Conservation (phyloP, 768 basidiomycete genomes). For the Phaeotremella skinneri region DNA sequence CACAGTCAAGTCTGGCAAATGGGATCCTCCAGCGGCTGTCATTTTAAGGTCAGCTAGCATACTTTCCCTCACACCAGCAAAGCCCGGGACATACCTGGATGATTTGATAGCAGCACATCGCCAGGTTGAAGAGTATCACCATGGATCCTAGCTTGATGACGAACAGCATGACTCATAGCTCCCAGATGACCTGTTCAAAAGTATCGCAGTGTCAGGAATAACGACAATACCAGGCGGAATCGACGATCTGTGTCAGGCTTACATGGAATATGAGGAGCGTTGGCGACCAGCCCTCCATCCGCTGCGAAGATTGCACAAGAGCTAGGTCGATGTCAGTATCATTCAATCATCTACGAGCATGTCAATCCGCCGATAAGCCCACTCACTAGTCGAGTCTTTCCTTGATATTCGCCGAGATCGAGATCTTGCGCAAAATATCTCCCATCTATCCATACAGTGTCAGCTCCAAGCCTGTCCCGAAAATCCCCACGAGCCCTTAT, state of each 20-base stretch:
- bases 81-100: conserved; percentile 16
- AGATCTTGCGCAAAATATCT: conserved; percentile 80
- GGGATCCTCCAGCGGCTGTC: conserved; percentile 52
- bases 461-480: not conserved
- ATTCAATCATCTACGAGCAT: not conserved
- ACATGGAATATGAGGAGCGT: conserved; percentile 59
- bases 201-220: not conserved
- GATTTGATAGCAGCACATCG: conserved; percentile 83
- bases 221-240: conserved; percentile 1
- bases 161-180: conserved; percentile 33
- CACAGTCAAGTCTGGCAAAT: conserved; percentile 84
- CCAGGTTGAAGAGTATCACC: conserved; percentile 62
- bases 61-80: not conserved
- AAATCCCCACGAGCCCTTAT: not conserved
- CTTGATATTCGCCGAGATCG: conserved; percentile 93
- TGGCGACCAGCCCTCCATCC: conserved; percentile 88
- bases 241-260: not conserved
- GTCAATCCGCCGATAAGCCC: not conserved
- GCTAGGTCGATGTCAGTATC: conserved; percentile 4
- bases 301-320: conserved; percentile 86
- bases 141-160: conserved; percentile 25
- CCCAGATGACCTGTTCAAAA: conserved; percentile 23
- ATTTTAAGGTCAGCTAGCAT: not conserved
- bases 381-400: conserved; percentile 85
- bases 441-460: conserved; percentile 67